Base-by-base conservation (phyloP, 2,329 filamentous ascomycete species). In the Aulographum hederae region DNA sequence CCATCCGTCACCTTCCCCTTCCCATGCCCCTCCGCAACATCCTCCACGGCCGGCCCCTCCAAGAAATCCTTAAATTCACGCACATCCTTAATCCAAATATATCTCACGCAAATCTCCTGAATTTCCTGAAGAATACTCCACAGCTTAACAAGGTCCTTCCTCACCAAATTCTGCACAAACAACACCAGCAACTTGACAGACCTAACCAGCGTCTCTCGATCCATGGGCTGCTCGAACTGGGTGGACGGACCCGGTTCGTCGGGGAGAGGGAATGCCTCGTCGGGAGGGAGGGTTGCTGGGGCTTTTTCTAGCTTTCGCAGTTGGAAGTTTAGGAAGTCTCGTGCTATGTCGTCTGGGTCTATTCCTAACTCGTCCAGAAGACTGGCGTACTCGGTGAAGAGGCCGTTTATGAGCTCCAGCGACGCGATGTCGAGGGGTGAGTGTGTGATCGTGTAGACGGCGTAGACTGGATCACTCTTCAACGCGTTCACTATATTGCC, bases 21-120 rank as follows among this genome's bases (percentile, higher is more conserved):
- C 27, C 14, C 21, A 10, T 25, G 10, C 21, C 21, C 21, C 13
- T 13, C 21, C 10, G 10, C 21, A 10, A 25, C 21, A 8, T 29
- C 15, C 27, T 29, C 27, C 11, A 11, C 27, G 8, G 11, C 27
- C 27, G 8, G 10, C 27, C 8, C 10, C 27, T 29, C 27, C 10
- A 29, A 8, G 8, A 8, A 16, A 8, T 11, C 15, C 14, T 29
- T 47, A 37, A 57, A 54, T 18, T 52, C 52, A 19, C 54, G 44
- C 5, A 56, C 53, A 34, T 57, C 53, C 34, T 39, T 47, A 12
- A 56, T 46, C 46, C 52, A 55, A 18, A 54, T 43, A 38, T 52
- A 57, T 31, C 52, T 35, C 26, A 50, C 45, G 23, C 50, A 52
- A 36, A 57, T 50, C 40, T 55, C 53, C 30, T 53, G 46, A 20